These are phyloP conservation scores for Pezicula carpinea DNA, from an alignment of 2,329 filamentous ascomycete genomes.

Conservation along the genomic window DNA sequence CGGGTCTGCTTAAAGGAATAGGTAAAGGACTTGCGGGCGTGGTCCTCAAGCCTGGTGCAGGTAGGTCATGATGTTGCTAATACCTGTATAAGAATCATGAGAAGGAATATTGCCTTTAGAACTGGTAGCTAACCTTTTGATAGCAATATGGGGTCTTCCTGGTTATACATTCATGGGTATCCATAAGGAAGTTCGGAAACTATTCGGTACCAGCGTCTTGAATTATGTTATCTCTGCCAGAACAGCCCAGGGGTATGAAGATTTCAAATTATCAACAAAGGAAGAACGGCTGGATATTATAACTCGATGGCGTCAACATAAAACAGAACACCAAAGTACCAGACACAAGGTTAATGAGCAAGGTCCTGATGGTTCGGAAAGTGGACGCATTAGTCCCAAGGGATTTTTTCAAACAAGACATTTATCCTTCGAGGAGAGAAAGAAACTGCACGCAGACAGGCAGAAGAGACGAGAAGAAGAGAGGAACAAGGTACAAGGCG, in stretches of 20 bases:
- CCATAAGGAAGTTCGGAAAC: constrained; percentile 69
- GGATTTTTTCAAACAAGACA: constrained; percentile 47
- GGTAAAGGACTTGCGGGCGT: constrained; percentile 81
- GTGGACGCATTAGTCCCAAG: constrained; percentile 25
- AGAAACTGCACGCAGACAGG: constrained; percentile 44
- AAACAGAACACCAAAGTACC: constrained; percentile 32
- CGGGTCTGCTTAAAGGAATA: constrained; percentile 72
- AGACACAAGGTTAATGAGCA: constrained; percentile 30
- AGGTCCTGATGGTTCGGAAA: constrained; percentile 22
- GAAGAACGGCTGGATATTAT: constrained; percentile 63
- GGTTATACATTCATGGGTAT: constrained; percentile 82
- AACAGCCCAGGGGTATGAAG: constrained; percentile 69
- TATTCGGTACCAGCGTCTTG: constrained; percentile 65
- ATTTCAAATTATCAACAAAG: constrained; percentile 47
- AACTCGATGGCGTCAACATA: constrained; percentile 41
- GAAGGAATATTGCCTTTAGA: neutral
- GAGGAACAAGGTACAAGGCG: constrained; percentile 17
- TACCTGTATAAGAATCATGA: neutral
- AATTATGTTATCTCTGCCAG: constrained; percentile 78
- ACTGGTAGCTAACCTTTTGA: constrained; percentile 5
- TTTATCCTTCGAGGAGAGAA: constrained; percentile 46
- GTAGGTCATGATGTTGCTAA: constrained; percentile 34
- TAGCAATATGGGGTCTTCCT: constrained; percentile 64
- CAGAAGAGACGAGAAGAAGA: constrained; percentile 29
- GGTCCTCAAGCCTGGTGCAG: constrained; percentile 76